Evolutionary conservation across 2,329 filamentous ascomycete species (phyloP).

Genomic region (Microsporum canis): DNA sequence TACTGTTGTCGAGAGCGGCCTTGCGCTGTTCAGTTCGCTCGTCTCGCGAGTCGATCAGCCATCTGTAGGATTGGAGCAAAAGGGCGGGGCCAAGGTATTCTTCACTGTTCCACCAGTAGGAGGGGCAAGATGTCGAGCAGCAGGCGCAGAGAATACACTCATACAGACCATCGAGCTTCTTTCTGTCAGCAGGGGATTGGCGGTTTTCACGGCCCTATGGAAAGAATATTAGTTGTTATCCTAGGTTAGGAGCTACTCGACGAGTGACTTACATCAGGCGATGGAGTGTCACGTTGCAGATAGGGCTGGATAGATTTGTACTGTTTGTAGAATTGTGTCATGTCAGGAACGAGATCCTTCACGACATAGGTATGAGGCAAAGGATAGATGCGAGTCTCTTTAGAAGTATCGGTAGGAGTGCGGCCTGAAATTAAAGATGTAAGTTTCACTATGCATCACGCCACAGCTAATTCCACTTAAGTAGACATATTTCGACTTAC

Average conservation of each 20-base stretch:
- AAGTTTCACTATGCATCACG: neutral
- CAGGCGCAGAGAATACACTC: conserved; percentile 99
- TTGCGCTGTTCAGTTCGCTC: conserved; percentile 80
- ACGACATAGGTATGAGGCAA: conserved; percentile 97
- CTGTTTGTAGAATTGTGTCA: conserved; percentile 99
- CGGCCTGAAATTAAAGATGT: conserved; percentile 52
- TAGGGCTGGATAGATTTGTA: conserved; percentile 99
- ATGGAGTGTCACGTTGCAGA: conserved; percentile 76
- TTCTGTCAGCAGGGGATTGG: conserved; percentile 82
- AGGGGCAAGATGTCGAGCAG: conserved; percentile 98
- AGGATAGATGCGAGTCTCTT: conserved; percentile 91
- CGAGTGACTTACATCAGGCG: conserved; percentile 58
- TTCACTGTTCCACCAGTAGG: conserved; percentile 99
- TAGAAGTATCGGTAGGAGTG: conserved; percentile 69
- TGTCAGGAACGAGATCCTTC: conserved; percentile 94
- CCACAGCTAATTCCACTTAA: neutral
- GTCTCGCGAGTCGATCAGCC: conserved; percentile 90
- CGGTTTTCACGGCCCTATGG: conserved; percentile 77
- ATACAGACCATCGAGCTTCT: conserved; percentile 95
- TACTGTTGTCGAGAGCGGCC: conserved; percentile 89
- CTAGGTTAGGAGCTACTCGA: conserved; percentile 2
- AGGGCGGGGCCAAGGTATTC: conserved; percentile 97
- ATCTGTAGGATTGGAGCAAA: conserved; percentile 93
- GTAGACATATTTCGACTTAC: conserved; percentile 40
- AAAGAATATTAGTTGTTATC: conserved; percentile 11